phyloP scores from a whole-genome alignment of 2,329 filamentous ascomycete species.

The Aspergillus aculeatinus region DNA sequence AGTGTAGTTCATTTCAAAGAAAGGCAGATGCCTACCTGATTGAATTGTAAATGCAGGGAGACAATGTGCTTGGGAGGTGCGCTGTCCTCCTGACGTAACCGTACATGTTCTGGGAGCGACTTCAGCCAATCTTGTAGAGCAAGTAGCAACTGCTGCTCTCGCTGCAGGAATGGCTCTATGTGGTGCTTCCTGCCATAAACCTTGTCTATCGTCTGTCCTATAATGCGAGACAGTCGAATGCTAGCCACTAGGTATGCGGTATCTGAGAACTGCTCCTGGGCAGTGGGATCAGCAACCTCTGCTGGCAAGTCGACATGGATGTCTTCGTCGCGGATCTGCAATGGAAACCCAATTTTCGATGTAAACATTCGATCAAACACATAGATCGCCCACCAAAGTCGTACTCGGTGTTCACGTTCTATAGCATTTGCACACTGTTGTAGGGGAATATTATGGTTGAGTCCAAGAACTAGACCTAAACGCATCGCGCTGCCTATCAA shows the following conservation, averaged over 20 bases:
- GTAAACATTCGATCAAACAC: slow-evolving; percentile 44
- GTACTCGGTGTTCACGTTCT: slow-evolving; percentile 34
- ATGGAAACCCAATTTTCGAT: slow-evolving; percentile 47
- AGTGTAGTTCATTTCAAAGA: neutral
- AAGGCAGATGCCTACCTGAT: slow-evolving; percentile 23
- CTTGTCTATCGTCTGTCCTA: slow-evolving; percentile 25
- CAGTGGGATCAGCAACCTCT: slow-evolving; percentile 12
- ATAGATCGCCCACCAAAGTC: slow-evolving; percentile 36
- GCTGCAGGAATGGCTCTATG: slow-evolving; percentile 31
- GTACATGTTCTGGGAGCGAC: slow-evolving; percentile 29
- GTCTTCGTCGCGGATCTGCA: slow-evolving; percentile 48
- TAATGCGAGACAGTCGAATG: slow-evolving; percentile 32
- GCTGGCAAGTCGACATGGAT: slow-evolving; percentile 37
- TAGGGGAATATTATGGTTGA: slow-evolving; percentile 38
- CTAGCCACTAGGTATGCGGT: slow-evolving; percentile 30
- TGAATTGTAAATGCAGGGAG: slow-evolving; percentile 36
- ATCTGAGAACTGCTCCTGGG: slow-evolving; percentile 32
- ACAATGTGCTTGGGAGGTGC: slow-evolving; percentile 23
- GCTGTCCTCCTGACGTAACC: slow-evolving; percentile 18
- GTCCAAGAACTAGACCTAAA: slow-evolving; percentile 39
- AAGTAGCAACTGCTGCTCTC: slow-evolving; percentile 34
- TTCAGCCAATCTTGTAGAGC: slow-evolving; percentile 34
- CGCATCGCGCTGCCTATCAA: slow-evolving; percentile 39
- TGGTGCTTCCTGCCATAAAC: slow-evolving; percentile 27
- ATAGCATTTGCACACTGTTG: slow-evolving; percentile 26